phyloP scores from a whole-genome alignment of 305 asterid species.

The Plantago coronopus region DNA sequence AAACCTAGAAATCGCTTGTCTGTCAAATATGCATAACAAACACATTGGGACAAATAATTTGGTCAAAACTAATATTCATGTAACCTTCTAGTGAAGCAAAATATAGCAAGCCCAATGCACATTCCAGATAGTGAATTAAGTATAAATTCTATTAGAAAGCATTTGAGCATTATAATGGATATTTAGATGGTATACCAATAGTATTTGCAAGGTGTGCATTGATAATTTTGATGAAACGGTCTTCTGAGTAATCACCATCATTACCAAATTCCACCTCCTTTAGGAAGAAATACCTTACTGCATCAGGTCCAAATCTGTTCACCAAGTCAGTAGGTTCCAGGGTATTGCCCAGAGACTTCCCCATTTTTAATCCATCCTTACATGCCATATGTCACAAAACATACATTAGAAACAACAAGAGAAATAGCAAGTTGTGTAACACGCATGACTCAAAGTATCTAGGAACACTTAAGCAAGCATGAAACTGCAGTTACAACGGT shows the following conservation, averaged over 20 bases:
- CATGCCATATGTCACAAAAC: constrained; percentile 12
- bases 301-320: constrained; percentile 83
- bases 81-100: too few relatives aligned
- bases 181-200: constrained; percentile 46
- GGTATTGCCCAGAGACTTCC: constrained; percentile 89
- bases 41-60: too few relatives aligned
- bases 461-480: neutral
- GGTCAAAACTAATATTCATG: too few relatives aligned
- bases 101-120: neutral
- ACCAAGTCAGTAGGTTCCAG: constrained; percentile 90
- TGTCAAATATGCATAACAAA: too few relatives aligned
- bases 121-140: neutral
- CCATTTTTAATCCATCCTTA: constrained; percentile 99
- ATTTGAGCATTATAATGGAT: constrained; percentile 4
- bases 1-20: too few relatives aligned
- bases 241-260: constrained; percentile 96
- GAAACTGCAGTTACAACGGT: neutral
- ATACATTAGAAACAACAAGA: constrained; percentile 12
- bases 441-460: too few relatives aligned
- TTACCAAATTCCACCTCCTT: constrained; percentile 92
- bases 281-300: constrained; percentile 92
- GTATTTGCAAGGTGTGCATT: constrained; percentile 96
- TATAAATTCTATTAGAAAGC: neutral
- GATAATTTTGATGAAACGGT: constrained; percentile 75
- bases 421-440: neutral